Evolutionary conservation across 495 filamentous ascomycete species (phyloP).

Genomic region (Annulohypoxylon nitens): DNA sequence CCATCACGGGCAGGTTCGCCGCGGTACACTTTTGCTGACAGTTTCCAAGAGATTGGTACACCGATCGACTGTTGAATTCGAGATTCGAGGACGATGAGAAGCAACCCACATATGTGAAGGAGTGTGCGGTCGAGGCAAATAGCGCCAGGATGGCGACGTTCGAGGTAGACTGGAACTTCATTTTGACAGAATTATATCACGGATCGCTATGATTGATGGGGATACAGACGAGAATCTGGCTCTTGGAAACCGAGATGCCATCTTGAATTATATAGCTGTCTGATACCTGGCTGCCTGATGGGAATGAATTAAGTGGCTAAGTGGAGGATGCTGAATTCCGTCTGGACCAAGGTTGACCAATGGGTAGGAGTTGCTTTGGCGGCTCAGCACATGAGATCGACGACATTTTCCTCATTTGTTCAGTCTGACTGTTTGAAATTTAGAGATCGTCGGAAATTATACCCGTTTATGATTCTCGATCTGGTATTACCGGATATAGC

Average conservation of each 20-base stretch:
- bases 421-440: neutral
- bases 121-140: slow-evolving; percentile 10
- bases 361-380: neutral
- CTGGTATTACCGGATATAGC: neutral
- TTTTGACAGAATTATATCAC: slow-evolving; percentile 12
- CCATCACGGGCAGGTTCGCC: slow-evolving; percentile 8
- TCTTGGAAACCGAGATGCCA: neutral
- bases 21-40: neutral
- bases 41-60: slow-evolving; percentile 25
- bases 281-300: neutral
- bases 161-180: slow-evolving; percentile 6
- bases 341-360: neutral
- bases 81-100: slow-evolving; percentile 15
- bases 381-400: slow-evolving; percentile 15
- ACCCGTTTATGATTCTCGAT: neutral
- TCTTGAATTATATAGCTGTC: neutral
- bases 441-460: neutral
- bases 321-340: neutral
- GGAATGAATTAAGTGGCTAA: neutral
- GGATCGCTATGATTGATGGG: neutral
- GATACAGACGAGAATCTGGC: neutral
- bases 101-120: slow-evolving; percentile 28
- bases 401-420: neutral
- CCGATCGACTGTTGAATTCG: neutral
- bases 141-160: neutral